Conservation (phyloP, 2,329 filamentous ascomycete genomes). For the Ophiostoma australiae region DNA sequence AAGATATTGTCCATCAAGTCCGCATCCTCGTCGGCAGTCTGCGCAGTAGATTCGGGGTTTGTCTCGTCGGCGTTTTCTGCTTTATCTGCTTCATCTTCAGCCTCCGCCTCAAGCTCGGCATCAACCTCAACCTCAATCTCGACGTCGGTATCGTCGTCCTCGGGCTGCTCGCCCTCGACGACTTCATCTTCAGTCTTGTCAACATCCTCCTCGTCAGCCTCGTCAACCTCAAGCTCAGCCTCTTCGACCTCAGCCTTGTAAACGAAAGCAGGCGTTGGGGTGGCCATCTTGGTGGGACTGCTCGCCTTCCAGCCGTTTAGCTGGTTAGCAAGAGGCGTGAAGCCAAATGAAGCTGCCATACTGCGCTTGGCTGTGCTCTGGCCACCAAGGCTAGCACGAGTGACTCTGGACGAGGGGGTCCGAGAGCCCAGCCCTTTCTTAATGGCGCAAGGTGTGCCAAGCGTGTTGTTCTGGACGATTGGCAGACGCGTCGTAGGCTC, state of each 20-base stretch:
- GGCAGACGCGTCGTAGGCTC: slow-evolving; percentile 39
- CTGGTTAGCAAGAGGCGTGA: slow-evolving; percentile 60
- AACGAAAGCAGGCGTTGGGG: not conserved
- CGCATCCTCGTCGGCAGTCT: not conserved
- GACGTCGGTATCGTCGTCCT: slow-evolving; percentile 14
- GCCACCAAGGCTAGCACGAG: slow-evolving; percentile 26
- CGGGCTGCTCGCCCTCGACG: slow-evolving; percentile 21
- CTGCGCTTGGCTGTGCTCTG: slow-evolving; percentile 32
- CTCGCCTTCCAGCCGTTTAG: slow-evolving; percentile 59
- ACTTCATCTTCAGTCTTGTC: slow-evolving; percentile 30
- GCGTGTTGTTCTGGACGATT: slow-evolving; percentile 30
- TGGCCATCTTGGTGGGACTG: slow-evolving; percentile 46
- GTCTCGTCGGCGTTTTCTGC: slow-evolving; percentile 27
- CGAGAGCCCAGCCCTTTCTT: slow-evolving; percentile 29
- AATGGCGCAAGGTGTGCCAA: slow-evolving; percentile 42
- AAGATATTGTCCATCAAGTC: slow-evolving; percentile 19
- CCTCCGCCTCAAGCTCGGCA: not conserved
- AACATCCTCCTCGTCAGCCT: slow-evolving; percentile 23
- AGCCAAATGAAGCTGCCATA: slow-evolving; percentile 42
- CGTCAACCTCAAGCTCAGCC: slow-evolving; percentile 26
- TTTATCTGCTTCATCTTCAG: not conserved
- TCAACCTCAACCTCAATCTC: not conserved
- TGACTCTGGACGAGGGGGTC: slow-evolving; percentile 17
- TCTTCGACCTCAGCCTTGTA: slow-evolving; percentile 21
- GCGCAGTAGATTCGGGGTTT: slow-evolving; percentile 26